phyloP scores from a whole-genome alignment of 1,139 yeast genomes.

The Kodamaea anthophila region DNA sequence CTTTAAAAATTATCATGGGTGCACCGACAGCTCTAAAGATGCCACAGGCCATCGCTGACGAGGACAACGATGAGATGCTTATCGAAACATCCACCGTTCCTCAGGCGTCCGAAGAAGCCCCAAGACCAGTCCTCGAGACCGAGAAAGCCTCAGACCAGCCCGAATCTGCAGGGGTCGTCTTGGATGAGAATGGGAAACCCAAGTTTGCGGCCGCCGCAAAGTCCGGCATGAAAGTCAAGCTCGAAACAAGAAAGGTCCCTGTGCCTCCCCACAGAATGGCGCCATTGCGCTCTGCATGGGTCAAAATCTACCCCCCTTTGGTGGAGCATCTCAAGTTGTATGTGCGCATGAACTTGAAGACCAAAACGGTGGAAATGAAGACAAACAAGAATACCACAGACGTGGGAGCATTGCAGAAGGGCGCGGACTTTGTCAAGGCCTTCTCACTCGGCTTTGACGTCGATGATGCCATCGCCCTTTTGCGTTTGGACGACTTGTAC shows the following conservation, averaged over 20 bases:
- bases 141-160: constrained; percentile 12
- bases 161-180: constrained; percentile 47
- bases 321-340: constrained; percentile 92
- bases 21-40: constrained; percentile 64
- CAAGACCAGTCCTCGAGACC: constrained; percentile 13
- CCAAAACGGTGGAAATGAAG: constrained; percentile 79
- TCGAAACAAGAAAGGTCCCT: constrained; percentile 81
- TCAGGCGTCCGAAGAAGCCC: constrained; percentile 12
- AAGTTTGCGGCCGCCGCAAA: constrained; percentile 72
- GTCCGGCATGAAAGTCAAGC: constrained; percentile 63
- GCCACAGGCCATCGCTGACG: constrained; percentile 8
- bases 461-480: constrained; percentile 92
- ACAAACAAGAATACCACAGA: constrained; percentile 79
- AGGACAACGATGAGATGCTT: constrained; percentile 43
- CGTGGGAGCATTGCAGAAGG: constrained; percentile 92
- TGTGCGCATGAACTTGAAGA: constrained; percentile 88
- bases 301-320: constrained; percentile 89
- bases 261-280: constrained; percentile 97
- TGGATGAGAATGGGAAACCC: constrained; percentile 89
- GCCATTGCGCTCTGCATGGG: constrained; percentile 85
- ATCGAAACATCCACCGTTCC: constrained; percentile 55
- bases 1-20: constrained; percentile 38
- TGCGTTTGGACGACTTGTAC: constrained; percentile 90
- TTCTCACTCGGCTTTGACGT: constrained; percentile 93
- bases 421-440: constrained; percentile 93